A percentile compares a stretch with the other conserved stretches of the same genome.
Evolutionary conservation across 129 eudicot species (phyloP).

Genomic region (Apium graveolens): DNA sequence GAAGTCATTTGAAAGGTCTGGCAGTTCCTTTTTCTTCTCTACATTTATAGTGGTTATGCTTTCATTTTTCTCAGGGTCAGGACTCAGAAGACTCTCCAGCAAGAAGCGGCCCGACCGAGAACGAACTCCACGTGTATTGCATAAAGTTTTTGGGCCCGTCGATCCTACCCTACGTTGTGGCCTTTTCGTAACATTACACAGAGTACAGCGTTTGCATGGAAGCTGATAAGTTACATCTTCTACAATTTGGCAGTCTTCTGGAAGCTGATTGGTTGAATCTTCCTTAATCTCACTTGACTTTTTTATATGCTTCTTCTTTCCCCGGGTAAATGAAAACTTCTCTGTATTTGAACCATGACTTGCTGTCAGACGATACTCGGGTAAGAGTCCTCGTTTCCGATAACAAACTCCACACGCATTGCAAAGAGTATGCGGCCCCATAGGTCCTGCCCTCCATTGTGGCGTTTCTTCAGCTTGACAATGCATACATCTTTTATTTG

Average conservation of each 20-base stretch:
- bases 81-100: neutral
- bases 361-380: constrained; percentile 6
- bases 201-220: neutral
- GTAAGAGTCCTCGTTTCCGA: constrained; percentile 14
- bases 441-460: constrained; percentile 29
- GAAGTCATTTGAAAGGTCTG: neutral
- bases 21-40: constrained; percentile 19
- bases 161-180: neutral
- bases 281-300: neutral
- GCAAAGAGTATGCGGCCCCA: constrained; percentile 27
- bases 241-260: neutral
- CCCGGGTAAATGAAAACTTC: neutral
- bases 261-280: constrained; percentile 1
- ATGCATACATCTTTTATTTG: neutral
- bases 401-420: constrained; percentile 27
- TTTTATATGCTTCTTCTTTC: neutral
- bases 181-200: neutral
- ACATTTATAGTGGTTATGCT: neutral
- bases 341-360: neutral
- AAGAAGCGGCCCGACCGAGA: neutral
- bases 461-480: constrained; percentile 15
- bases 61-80: neutral
- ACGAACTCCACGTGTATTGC: neutral
- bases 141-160: neutral
- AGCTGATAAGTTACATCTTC: neutral